phyloP scores from a whole-genome alignment of 2,329 filamentous ascomycete species.

The Monosporascus sp. region DNA sequence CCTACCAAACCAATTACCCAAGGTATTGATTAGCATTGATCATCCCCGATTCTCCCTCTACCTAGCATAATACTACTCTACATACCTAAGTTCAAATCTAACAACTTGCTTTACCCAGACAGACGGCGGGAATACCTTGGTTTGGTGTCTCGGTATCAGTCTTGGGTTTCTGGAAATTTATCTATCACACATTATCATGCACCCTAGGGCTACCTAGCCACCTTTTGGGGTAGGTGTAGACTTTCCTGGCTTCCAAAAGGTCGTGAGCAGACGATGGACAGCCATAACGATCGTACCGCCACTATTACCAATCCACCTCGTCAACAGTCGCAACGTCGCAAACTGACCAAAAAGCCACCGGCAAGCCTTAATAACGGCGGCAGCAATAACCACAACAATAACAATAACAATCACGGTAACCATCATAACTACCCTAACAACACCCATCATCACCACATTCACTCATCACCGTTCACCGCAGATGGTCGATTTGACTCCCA shows the following conservation, averaged over 20 bases:
- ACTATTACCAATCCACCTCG: constrained; percentile 26
- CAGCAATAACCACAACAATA: constrained; percentile 16
- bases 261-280: not conserved
- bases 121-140: not conserved
- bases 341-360: constrained; percentile 59
- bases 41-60: not conserved
- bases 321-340: constrained; percentile 51
- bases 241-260: not conserved
- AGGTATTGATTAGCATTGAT: not conserved
- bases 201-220: not conserved
- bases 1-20: not conserved
- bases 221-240: not conserved
- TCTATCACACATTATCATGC: not conserved
- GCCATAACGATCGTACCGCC: constrained; percentile 1
- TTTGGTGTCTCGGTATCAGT: not conserved
- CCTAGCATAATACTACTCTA: not conserved
- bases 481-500: constrained; percentile 52
- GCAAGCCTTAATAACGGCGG: constrained; percentile 18
- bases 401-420: constrained; percentile 9
- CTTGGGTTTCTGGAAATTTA: not conserved
- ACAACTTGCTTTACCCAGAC: not conserved
- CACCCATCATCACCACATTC: constrained; percentile 37
- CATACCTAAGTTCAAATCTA: not conserved
- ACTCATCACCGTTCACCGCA: constrained; percentile 42
- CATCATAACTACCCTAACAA: constrained; percentile 11